These are phyloP conservation scores for Leonotis leonurus DNA, from an alignment of 257 asterid genomes.

Conservation along the genomic window DNA sequence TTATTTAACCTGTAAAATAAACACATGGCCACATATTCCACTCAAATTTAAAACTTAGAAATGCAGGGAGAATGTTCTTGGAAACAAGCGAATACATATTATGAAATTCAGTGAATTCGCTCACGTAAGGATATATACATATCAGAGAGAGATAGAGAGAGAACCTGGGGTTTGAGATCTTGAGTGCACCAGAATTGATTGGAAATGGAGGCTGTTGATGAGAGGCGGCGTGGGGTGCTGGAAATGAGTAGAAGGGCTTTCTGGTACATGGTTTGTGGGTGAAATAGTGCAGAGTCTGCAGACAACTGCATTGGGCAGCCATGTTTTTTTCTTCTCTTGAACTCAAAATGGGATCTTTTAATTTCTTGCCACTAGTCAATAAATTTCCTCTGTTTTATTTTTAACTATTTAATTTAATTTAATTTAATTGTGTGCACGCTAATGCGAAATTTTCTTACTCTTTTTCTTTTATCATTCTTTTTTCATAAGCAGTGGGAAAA, in stretches of 20 bases:
- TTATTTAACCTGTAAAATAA: constrained; percentile 33
- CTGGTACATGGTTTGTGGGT: constrained; percentile 25
- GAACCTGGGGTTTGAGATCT: constrained; percentile 44
- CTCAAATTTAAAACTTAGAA: constrained; percentile 1
- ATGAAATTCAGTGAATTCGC: not conserved
- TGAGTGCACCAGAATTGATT: constrained; percentile 25
- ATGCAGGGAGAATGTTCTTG: not conserved
- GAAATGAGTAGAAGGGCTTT: constrained; percentile 25
- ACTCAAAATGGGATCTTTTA: not conserved
- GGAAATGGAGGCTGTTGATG: constrained; percentile 17
- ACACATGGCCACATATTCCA: constrained; percentile 4
- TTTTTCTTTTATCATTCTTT: not conserved
- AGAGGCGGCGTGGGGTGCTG: constrained; percentile 26
- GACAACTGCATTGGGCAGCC: constrained; percentile 47
- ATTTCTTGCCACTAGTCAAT: not conserved
- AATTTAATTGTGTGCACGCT: not conserved
- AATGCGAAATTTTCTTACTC: not conserved
- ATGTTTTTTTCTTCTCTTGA: constrained; percentile 22
- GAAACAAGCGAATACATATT: not conserved
- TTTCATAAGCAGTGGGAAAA: not conserved
- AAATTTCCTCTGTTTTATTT: not conserved
- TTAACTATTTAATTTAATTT: not conserved
- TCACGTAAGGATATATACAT: too few relatives aligned
- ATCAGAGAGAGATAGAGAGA: not conserved
- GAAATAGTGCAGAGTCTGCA: constrained; percentile 34